Evolutionary conservation across 2,329 filamentous ascomycete genomes (phyloP).

Genomic region (Tothia fuscella): DNA sequence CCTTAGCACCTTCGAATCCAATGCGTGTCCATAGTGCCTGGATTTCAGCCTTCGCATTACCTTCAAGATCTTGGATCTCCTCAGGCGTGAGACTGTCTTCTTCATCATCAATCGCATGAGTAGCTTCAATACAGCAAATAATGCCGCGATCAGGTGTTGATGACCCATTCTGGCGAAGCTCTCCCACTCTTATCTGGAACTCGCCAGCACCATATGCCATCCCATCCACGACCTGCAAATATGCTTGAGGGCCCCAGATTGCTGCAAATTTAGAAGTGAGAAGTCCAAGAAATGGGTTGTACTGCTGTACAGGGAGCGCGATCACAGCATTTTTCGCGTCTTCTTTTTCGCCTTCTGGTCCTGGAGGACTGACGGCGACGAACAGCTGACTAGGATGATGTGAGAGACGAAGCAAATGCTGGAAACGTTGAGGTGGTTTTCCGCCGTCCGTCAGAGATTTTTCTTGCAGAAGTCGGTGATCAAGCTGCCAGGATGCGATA

Average conservation of each 20-base stretch:
- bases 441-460: background rate
- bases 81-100: background rate
- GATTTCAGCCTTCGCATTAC: conserved; percentile 8
- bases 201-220: conserved; percentile 12
- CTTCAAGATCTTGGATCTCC: conserved; percentile 8
- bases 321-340: conserved; percentile 7
- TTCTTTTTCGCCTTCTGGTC: background rate
- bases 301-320: conserved; percentile 12
- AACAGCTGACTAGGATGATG: conserved; percentile 7
- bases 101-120: background rate
- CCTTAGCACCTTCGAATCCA: conserved; percentile 9
- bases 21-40: conserved; percentile 12
- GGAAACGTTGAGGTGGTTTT: conserved; percentile 9
- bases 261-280: conserved; percentile 12
- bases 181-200: conserved; percentile 12
- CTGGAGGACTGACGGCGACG: conserved; percentile 2
- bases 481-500: background rate
- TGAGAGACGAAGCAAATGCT: conserved; percentile 12
- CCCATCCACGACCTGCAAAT: conserved; percentile 9
- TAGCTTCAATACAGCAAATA: conserved; percentile 12
- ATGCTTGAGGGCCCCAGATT: conserved; percentile 12
- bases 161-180: conserved; percentile 11
- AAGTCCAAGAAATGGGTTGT: conserved; percentile 10
- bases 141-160: conserved; percentile 9
- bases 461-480: background rate